Conservation (phyloP, 2,329 filamentous ascomycete species). For the Corniculantispora saksenae region DNA sequence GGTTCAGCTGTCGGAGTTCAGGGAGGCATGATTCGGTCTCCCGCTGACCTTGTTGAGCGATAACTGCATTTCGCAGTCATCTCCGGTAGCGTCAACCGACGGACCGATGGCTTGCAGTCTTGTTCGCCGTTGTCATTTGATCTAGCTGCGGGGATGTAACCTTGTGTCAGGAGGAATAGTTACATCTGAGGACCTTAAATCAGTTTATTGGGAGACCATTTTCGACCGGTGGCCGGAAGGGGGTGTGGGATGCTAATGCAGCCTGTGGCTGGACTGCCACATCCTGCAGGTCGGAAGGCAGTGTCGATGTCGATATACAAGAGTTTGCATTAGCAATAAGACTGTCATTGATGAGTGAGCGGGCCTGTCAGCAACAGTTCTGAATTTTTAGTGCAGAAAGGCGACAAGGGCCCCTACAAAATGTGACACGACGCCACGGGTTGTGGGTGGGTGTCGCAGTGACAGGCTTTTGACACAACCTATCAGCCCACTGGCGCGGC, state of each 20-base stretch:
- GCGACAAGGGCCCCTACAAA: background rate
- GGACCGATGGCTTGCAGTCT: background rate
- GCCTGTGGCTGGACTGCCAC: background rate
- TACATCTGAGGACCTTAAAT: background rate
- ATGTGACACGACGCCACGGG: slow-evolving; percentile 13
- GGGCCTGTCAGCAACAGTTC: background rate
- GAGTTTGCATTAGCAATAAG: background rate
- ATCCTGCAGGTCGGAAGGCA: slow-evolving; percentile 1
- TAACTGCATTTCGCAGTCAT: slow-evolving; percentile 5
- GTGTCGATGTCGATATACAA: background rate
- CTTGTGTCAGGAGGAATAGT: background rate
- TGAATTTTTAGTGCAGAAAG: background rate
- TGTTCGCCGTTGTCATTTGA: slow-evolving; percentile 11
- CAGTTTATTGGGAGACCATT: background rate
- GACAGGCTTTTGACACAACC: slow-evolving; percentile 12
- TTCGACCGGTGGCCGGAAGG: background rate
- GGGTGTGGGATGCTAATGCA: background rate
- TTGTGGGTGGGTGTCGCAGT: background rate
- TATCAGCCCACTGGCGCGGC: background rate
- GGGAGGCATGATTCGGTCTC: background rate
- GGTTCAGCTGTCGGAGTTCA: background rate
- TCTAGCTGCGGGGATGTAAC: background rate
- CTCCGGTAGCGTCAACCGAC: slow-evolving; percentile 17
- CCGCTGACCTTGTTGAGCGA: background rate
- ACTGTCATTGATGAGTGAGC: background rate